Percentiles rank a stretch among this genome's conserved stretches.
phyloP scores from a whole-genome alignment of 2,329 filamentous ascomycete genomes.

The Aureobasidium sp. region DNA sequence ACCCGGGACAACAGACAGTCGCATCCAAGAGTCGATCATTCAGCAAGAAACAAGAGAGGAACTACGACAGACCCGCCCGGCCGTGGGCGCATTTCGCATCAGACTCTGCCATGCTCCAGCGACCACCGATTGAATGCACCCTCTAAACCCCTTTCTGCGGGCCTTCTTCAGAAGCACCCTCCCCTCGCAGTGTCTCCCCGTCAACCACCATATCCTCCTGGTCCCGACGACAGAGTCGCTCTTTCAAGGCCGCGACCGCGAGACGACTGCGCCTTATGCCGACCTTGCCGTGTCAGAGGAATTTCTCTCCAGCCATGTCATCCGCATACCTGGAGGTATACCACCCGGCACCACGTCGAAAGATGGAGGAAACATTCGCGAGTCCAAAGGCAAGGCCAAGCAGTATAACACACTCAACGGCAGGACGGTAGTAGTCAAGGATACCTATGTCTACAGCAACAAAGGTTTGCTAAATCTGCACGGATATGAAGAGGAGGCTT shows the following conservation, averaged over 20 bases:
- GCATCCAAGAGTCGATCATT: background rate
- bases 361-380: constrained; percentile 55
- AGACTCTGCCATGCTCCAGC: background rate
- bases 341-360: constrained; percentile 37
- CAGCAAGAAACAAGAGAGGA: background rate
- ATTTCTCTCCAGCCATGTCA: constrained; percentile 91
- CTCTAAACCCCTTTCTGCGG: constrained; percentile 95
- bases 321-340: constrained; percentile 62
- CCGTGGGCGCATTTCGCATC: constrained; percentile 6
- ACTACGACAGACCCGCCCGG: background rate
- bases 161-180: constrained; percentile 98
- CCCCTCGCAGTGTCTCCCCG: constrained; percentile 80
- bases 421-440: constrained; percentile 87
- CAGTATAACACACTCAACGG: constrained; percentile 91
- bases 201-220: constrained; percentile 83
- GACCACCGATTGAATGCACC: constrained; percentile 58
- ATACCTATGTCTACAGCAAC: constrained; percentile 86
- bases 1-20: background rate
- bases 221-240: constrained; percentile 91
- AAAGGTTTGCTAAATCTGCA: constrained; percentile 47
- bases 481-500: too few relatives aligned
- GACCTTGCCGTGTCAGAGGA: constrained; percentile 87
- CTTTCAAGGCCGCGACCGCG: constrained; percentile 77
- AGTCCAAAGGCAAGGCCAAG: constrained; percentile 85
- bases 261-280: constrained; percentile 65